Base-by-base conservation (phyloP, 345 rosid species). In the Aquilaria yunnanensis region DNA sequence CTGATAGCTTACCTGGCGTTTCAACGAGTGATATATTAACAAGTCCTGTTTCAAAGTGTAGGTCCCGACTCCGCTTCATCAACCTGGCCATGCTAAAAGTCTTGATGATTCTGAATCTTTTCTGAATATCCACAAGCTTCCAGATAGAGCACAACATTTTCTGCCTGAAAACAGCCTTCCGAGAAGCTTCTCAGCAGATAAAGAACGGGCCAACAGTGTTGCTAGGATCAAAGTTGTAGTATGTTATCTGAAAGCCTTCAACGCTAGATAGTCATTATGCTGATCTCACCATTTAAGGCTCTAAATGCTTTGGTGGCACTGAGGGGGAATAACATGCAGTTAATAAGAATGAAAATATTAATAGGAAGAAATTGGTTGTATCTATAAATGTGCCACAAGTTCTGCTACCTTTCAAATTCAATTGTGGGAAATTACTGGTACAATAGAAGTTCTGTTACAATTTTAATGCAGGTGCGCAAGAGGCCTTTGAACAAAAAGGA, bases 201-300 rank as follows among this genome's bases (percentile, higher is more conserved):
- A 75, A 66, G 86, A 79, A 48, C 79, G 72, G 52, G 75, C 80
- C 53, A 79, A 71, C 60, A 62, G 41, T 77, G 89, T 84, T 60
- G 86, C 89, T 10, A 84, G 77, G 75, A 84, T 81, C 73, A 84
- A 84, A 84, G 86, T 84, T 11, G 84, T 79, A 84, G 89, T 81
- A 77, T 46, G 74, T 41, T 54, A 43, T n/a, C 49, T 60, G 51
- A 64, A 49, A 32, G 54, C 31, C 31, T 46, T 32, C 46, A 37
- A 55, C n/a, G 32, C 8, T 33, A 31, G 4, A n/a, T 2, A 30
- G 9, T 23, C 23, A 6, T 10, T 6, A 23, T 7, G 13, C 12
- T 32, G 12, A 47, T 56, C 12, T 43, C 30, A 30, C 5, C 58
- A 23, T 23, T 29, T 52, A 10, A 23, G 30, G 52, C 61, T 32